Conservation (phyloP, 2,329 filamentous ascomycete species). For the Fusarium acutatum region DNA sequence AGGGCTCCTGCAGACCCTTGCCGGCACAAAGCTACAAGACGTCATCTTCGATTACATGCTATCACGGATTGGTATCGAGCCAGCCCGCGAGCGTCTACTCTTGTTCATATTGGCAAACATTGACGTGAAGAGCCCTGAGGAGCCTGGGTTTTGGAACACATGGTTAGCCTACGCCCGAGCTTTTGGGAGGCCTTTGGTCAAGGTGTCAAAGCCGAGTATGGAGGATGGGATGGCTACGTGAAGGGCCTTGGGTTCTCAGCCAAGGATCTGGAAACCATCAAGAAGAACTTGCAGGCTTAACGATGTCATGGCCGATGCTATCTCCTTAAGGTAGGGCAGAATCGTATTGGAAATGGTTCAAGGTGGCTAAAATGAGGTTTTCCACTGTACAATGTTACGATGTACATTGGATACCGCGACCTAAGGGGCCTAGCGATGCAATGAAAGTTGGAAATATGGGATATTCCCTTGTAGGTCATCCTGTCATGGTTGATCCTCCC, state of each 20-base stretch:
- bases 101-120: slow-evolving; percentile 51
- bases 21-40: slow-evolving; percentile 54
- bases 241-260: slow-evolving; percentile 55
- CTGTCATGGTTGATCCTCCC: background rate
- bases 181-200: slow-evolving; percentile 58
- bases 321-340: background rate
- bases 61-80: slow-evolving; percentile 62
- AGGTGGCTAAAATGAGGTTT: background rate
- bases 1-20: slow-evolving; percentile 60
- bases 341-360: background rate
- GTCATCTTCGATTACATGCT: slow-evolving; percentile 62
- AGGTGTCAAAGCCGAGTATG: slow-evolving; percentile 54
- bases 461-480: background rate
- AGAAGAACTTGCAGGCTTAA: slow-evolving; percentile 51
- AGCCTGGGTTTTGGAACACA: slow-evolving; percentile 60
- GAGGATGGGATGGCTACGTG: slow-evolving; percentile 61
- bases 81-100: slow-evolving; percentile 58
- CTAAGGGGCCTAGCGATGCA: background rate
- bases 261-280: slow-evolving; percentile 57
- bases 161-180: slow-evolving; percentile 53
- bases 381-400: background rate
- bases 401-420: background rate
- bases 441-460: background rate
- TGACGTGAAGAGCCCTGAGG: slow-evolving; percentile 47
- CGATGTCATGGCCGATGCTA: background rate